Percentiles rank a stretch among this genome's conserved stretches.
Conservation (phyloP, 169 alveolate species). For the Plasmodium cynomolgi region DNA sequence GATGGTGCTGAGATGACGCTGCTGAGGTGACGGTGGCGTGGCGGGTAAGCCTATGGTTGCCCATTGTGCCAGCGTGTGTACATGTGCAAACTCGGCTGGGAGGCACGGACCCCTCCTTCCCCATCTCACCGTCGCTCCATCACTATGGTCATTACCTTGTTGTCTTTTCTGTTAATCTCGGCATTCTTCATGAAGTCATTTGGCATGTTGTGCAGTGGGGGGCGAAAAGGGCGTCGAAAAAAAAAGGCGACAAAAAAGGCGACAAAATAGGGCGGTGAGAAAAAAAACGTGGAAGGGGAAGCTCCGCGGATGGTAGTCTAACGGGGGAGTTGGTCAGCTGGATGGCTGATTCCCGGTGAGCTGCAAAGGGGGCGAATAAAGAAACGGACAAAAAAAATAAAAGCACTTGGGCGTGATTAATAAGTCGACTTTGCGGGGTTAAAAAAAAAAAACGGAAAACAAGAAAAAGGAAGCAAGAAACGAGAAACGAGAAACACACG, state of each 20-base stretch:
- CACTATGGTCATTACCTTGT: conserved; percentile 18
- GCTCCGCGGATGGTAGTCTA: too few relatives aligned
- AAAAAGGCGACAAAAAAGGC: neutral
- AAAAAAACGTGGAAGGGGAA: neutral
- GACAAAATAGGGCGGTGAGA: neutral
- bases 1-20: too few relatives aligned
- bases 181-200: conserved; percentile 12
- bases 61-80: neutral
- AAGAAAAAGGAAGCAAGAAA: neutral
- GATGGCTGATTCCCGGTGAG: too few relatives aligned
- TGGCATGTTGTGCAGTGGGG: conserved; percentile 14
- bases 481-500: neutral
- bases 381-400: neutral
- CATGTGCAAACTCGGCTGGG: neutral
- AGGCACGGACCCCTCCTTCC: neutral
- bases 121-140: neutral
- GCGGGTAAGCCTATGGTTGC: too few relatives aligned
- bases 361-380: neutral
- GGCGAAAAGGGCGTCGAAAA: neutral
- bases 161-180: conserved; percentile 35
- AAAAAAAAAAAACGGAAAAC: conserved; percentile 11
- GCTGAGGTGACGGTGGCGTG: too few relatives aligned
- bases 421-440: neutral
- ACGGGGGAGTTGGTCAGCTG: neutral
- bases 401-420: neutral